Percentiles rank a stretch among this genome's conserved stretches.
phyloP scores from a whole-genome alignment of 106 monocot genomes.

The Gastrodia elata region DNA sequence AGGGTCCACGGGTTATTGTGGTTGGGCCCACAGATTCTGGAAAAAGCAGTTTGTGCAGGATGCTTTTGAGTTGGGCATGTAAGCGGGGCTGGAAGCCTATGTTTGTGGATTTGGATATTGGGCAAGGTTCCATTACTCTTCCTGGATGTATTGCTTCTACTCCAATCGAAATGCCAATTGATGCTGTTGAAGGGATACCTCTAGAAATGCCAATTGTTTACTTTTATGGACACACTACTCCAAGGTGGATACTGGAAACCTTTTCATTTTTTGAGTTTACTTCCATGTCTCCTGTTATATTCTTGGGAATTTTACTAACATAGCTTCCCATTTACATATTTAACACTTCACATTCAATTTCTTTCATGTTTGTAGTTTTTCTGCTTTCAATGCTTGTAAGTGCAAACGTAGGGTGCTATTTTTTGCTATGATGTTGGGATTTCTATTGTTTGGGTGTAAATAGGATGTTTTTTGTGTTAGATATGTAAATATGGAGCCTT shows the following conservation, averaged over 20 bases:
- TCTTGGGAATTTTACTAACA: too few species aligned
- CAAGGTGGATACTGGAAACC: conserved; percentile 31
- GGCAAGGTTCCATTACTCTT: conserved; percentile 91
- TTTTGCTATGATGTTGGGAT: too few species aligned
- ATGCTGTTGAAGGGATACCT: conserved; percentile 89
- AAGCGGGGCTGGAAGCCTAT: conserved; percentile 96
- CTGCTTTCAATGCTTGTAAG: too few species aligned
- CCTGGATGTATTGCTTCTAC: conserved; percentile 96
- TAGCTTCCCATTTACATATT: too few species aligned
- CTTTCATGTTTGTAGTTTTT: too few species aligned
- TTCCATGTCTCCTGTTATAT: background rate
- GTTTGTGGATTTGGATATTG: conserved; percentile 97
- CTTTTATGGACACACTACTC: conserved; percentile 87
- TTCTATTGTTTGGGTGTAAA: too few species aligned
- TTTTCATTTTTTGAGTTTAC: background rate
- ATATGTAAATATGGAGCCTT: too few species aligned
- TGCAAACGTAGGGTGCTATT: too few species aligned
- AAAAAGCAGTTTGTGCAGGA: conserved; percentile 91
- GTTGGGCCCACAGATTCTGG: conserved; percentile 99
- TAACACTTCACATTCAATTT: too few species aligned
- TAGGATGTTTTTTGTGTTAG: too few species aligned
- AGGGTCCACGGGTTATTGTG: conserved; percentile 98
- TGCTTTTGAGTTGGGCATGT: conserved; percentile 96
- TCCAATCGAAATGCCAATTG: conserved; percentile 96
- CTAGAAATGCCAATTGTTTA: conserved; percentile 91